Conservation (phyloP, 805 yeast species). For the Teunomyces barrocoloradensis region DNA sequence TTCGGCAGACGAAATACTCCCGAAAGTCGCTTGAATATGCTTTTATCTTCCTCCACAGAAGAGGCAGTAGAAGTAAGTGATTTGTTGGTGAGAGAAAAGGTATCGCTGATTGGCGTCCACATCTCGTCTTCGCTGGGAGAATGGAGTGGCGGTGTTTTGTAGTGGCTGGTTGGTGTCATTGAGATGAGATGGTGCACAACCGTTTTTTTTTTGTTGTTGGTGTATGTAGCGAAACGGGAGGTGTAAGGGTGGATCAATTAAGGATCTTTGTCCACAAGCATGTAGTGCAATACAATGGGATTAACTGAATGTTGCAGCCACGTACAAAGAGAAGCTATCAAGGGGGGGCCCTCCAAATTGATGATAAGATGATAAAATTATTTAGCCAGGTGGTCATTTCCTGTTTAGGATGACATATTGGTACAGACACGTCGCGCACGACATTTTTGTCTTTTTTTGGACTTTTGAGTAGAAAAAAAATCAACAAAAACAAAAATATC, state of each 20-base stretch:
- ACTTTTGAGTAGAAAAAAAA: not conserved
- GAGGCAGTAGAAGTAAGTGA: constrained; percentile 6
- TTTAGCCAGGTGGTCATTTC: not conserved
- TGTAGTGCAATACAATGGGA: not conserved
- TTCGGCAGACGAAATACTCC: not conserved
- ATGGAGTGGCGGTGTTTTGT: constrained; percentile 16
- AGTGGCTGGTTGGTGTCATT: constrained; percentile 15
- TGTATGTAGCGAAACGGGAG: not conserved
- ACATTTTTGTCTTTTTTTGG: not conserved
- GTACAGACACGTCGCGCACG: not conserved
- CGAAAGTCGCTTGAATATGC: not conserved
- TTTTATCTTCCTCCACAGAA: constrained; percentile 2
- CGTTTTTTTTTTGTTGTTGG: not conserved
- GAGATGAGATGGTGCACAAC: not conserved
- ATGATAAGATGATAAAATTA: not conserved
- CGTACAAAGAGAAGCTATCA: not conserved
- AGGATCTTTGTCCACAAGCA: not conserved
- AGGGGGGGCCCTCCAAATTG: not conserved
- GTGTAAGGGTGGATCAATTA: not conserved
- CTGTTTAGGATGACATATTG: not conserved
- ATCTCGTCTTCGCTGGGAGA: constrained; percentile 6
- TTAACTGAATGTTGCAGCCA: not conserved
- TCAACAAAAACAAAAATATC: not conserved
- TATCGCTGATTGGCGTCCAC: constrained; percentile 6
- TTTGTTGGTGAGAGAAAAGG: constrained; percentile 6